Evolutionary conservation across 129 eudicot species (phyloP), one percentile per base, ranked within the genome.

Genomic region (Smallanthus sonchifolius): DNA sequence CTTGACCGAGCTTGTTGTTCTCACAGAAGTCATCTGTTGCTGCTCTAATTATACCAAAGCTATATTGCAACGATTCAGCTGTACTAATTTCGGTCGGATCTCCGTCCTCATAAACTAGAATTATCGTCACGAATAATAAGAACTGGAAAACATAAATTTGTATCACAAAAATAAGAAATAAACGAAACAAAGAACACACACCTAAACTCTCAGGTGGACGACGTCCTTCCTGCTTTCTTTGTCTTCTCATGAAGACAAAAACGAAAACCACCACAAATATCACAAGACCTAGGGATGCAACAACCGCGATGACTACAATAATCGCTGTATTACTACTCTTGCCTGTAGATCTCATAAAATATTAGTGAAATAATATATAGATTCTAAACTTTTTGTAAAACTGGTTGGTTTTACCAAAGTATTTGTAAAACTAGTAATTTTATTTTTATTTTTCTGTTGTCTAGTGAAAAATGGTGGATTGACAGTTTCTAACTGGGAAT

Each of bases 51-150:
- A 55, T 28, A 68, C 57, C 67, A 52, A 88, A 80, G 70, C 81
- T 81, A 59, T 74, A 73, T 61, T 78, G 83, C 79, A 88, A 77
- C 2, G 90, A 85, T 66, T 88, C 86, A 9, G 14, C 83, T 2
- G 65, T 49, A 74, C 36, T 71, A 35, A 74, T 79, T 14, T 77
- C 84, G 65, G 60, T 71, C 10, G 28, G 0, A 45, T 14, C 84
- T 59, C 10, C 43, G 1, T 76, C 74, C 7, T 54, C 80, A 10
- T 54, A 7, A 76, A 67, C 80, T 76, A 57, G 6, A 51, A n/a
- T 39, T 34, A 66, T 42, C 55, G 5, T 28, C 32, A 4, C 28
- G 36, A 28, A 9, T 42, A 35, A 32, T 47, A 62, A 37, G 15
- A 13, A 17, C 15, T 16, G 1, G 16, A 34, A 61, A 61, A 61